A percentile compares a stretch with the other conserved stretches of the same genome.
Conservation (phyloP, 106 monocot species). For the Agapanthus africanus region DNA sequence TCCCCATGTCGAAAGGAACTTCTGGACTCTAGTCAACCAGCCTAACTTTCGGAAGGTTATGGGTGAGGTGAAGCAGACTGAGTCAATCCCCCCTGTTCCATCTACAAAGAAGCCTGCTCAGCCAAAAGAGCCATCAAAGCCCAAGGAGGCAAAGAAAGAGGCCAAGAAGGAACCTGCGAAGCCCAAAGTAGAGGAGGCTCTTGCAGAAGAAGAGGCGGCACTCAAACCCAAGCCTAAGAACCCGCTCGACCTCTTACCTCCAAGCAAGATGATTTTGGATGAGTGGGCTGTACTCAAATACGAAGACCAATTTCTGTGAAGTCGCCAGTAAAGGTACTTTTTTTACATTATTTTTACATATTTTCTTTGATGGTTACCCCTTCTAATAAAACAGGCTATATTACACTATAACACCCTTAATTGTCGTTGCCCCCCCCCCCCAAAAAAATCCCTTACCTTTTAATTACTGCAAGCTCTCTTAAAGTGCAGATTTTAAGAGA, state of each 20-base stretch:
- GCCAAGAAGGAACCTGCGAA: constrained; percentile 40
- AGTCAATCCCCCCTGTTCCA: constrained; percentile 45
- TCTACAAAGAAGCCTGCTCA: constrained; percentile 43
- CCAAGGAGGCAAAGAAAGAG: constrained; percentile 43
- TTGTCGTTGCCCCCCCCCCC: too few relatives aligned
- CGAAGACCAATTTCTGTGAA: constrained; percentile 89
- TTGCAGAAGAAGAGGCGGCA: constrained; percentile 56
- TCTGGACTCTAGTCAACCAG: constrained; percentile 88
- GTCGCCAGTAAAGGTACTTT: constrained; percentile 81
- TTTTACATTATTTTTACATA: too few relatives aligned
- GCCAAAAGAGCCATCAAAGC: constrained; percentile 39
- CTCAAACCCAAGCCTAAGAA: constrained; percentile 75
- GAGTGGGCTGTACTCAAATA: constrained; percentile 96
- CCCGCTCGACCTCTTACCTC: constrained; percentile 76
- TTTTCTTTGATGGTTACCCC: too few relatives aligned
- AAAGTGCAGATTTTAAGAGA: too few relatives aligned
- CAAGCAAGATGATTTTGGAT: constrained; percentile 89
- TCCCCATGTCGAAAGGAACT: constrained; percentile 86
- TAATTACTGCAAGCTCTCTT: too few relatives aligned
- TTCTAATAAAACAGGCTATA: too few relatives aligned
- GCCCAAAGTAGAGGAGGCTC: constrained; percentile 38
- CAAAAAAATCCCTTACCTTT: too few relatives aligned
- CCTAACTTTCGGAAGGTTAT: constrained; percentile 63
- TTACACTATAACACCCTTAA: too few relatives aligned
- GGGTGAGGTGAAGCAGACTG: constrained; percentile 69